Percentiles rank a stretch among this genome's conserved stretches.
phyloP scores from a whole-genome alignment of 2,329 filamentous ascomycete genomes.

The Botrytis fabae region DNA sequence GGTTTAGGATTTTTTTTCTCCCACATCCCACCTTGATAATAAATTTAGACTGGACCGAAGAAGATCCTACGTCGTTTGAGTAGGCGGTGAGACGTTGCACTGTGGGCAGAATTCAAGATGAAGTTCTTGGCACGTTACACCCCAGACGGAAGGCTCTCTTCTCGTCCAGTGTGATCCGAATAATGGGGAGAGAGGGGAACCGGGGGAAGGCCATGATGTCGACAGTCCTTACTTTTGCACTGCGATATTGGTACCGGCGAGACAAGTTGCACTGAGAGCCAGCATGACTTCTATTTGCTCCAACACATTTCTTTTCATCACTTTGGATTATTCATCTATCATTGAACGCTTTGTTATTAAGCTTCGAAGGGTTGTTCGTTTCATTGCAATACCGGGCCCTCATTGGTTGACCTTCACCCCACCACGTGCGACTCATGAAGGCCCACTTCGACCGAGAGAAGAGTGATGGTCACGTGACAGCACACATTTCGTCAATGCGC shows the following conservation, averaged over 20 bases:
- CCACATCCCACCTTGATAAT: constrained; percentile 16
- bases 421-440: not conserved
- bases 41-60: not conserved
- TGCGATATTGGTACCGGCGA: too few relatives aligned
- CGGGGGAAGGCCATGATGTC: not conserved
- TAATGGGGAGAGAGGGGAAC: not conserved
- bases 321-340: not conserved
- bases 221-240: not conserved
- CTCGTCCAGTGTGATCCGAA: not conserved
- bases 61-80: not conserved
- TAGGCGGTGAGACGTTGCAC: not conserved
- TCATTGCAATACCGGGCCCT: not conserved
- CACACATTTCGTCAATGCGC: too few relatives aligned
- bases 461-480: not conserved
- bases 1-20: constrained; percentile 21
- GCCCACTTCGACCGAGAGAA: not conserved
- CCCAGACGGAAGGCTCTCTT: not conserved
- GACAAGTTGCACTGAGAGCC: too few relatives aligned
- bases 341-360: not conserved
- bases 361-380: not conserved
- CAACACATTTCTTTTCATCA: not conserved
- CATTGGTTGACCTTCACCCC: not conserved
- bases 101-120: not conserved
- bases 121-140: not conserved
- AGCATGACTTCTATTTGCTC: not conserved